These are phyloP conservation scores for Pontederia crassipes DNA, from an alignment of 176 grass and related monocot genomes.

Conservation along the genomic window DNA sequence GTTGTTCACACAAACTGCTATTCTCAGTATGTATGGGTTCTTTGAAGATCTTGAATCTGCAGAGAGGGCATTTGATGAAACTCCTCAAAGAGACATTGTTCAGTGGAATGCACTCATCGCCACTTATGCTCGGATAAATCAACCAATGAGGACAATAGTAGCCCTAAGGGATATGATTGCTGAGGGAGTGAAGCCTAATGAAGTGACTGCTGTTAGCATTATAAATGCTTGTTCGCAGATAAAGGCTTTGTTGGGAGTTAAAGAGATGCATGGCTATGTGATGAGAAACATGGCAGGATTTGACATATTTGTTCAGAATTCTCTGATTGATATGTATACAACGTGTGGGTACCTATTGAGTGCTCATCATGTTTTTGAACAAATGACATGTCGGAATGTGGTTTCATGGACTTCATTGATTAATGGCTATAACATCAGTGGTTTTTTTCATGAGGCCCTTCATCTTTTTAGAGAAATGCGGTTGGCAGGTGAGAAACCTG, in stretches of 20 bases:
- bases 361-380: constrained; percentile 16
- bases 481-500: constrained; percentile 16
- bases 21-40: constrained; percentile 20
- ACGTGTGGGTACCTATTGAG: constrained; percentile 11
- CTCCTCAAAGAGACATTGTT: constrained; percentile 22
- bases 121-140: constrained; percentile 9
- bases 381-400: constrained; percentile 16
- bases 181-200: constrained; percentile 16
- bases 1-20: constrained; percentile 3
- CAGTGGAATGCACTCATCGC: constrained; percentile 49
- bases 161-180: constrained; percentile 17
- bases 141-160: constrained; percentile 11
- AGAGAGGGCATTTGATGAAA: constrained; percentile 43
- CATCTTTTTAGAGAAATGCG: constrained; percentile 39
- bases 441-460: constrained; percentile 11
- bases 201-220: constrained; percentile 27
- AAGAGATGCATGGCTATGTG: constrained; percentile 32
- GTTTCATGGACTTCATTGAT: constrained; percentile 63
- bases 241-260: constrained; percentile 24
- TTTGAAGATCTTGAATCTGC: constrained; percentile 20
- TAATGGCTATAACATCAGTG: constrained; percentile 32
- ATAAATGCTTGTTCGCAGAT: constrained; percentile 29
- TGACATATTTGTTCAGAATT: constrained; percentile 31
- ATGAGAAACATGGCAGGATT: constrained; percentile 14
- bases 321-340: constrained; percentile 40